Conservation (phyloP, 805 yeast genomes). For the Lipomyces mesembrius region DNA sequence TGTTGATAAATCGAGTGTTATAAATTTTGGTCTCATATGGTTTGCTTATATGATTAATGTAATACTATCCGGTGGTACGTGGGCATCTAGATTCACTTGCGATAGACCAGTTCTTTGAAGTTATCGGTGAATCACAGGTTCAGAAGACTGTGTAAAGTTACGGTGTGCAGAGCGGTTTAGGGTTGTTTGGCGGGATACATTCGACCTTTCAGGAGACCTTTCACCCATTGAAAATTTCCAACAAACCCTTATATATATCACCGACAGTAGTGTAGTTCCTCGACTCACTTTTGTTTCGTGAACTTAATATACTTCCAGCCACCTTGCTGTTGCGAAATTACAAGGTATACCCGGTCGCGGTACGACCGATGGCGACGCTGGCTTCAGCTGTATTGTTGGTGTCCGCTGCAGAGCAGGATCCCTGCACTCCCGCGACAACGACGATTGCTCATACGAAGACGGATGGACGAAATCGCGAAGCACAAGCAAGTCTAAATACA, state of each 20-base stretch:
- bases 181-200: not conserved
- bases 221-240: too few species aligned
- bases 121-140: too few species aligned
- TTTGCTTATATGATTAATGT: not conserved
- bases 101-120: too few species aligned
- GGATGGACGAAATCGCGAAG: not conserved
- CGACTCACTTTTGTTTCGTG: not conserved
- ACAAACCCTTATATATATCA: too few species aligned
- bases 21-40: not conserved
- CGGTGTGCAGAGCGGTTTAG: not conserved
- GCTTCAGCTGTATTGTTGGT: not conserved
- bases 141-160: too few species aligned
- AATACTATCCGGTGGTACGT: too few species aligned
- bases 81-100: too few species aligned
- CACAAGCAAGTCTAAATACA: not conserved
- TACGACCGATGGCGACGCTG: not conserved
- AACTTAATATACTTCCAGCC: not conserved
- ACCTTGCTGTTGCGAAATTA: not conserved
- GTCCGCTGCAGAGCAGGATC: not conserved
- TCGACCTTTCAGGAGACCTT: not conserved
- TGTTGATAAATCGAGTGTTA: not conserved
- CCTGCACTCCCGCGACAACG: not conserved
- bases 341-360: not conserved
- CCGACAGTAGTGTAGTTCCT: not conserved
- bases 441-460: not conserved